These are phyloP conservation scores for Eucalyptus pauciflora DNA, from an alignment of 345 rosid species.

Conservation along the genomic window DNA sequence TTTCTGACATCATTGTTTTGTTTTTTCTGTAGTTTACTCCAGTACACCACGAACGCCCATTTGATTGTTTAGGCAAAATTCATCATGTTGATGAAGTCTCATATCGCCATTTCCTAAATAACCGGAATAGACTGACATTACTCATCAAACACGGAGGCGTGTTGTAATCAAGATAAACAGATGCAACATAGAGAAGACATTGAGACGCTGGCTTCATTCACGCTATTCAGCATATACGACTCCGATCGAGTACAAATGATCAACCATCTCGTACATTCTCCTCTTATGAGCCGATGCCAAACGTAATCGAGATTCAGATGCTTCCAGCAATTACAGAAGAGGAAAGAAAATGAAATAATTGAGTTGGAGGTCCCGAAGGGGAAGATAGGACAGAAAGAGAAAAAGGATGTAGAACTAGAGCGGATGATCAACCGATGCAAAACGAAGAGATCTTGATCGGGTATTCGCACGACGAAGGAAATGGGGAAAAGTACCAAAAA, in stretches of 20 bases:
- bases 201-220: not conserved
- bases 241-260: not conserved
- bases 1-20: not conserved
- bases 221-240: not conserved
- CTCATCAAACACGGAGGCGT: not conserved
- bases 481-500: no score
- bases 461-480: not conserved
- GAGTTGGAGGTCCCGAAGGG: not conserved
- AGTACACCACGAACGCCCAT: not conserved
- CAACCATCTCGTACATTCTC: not conserved
- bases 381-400: not conserved
- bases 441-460: not conserved
- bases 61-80: not conserved
- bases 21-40: not conserved
- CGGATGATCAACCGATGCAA: not conserved
- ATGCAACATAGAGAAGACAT: not conserved
- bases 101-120: not conserved
- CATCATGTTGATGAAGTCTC: not conserved
- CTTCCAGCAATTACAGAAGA: not conserved
- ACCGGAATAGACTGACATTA: not conserved
- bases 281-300: not conserved
- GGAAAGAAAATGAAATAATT: not conserved
- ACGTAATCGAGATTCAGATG: not conserved
- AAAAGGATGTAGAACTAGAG: not conserved
- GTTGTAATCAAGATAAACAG: not conserved